Base-by-base conservation (phyloP, 805 yeast species). In the Yamadazyma philogaea region DNA sequence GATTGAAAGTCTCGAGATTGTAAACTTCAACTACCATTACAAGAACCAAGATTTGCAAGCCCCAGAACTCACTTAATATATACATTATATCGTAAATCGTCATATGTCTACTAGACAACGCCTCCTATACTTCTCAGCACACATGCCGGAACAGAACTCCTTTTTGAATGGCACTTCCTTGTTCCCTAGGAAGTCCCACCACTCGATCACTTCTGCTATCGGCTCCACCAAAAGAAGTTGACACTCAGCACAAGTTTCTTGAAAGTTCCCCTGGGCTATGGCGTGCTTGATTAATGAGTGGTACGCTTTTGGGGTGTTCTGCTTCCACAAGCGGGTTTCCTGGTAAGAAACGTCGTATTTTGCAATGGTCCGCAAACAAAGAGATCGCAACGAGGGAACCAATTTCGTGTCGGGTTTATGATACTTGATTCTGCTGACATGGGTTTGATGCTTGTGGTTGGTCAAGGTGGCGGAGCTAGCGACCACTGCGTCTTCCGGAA, bases 181-280 rank as follows among this genome's bases (percentile, higher is more conserved):
- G 43, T 79, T 74, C 30, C 66, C 72, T 38, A 74, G 65, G 36
- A 79, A 66, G 50, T 81, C 81, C 86, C 87, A 81, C 85, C 85
- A 81, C 54, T 81, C 86, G 46, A 74, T 54, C 1, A 74, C 68
- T 50, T 80, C 82, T 0, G 84, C 85, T 11, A 71, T 67, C 2
- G 82, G 77, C 42, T 79, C 81, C 6, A 79, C 72, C 3, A 74
- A 64, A n/a, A 71, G 62, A 3, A 57, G 44, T 6, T 65, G 58
- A 56, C 87, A 81, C 32, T 65, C 63, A 3, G 78, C 74, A 54
- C 87, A 81, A 0, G 68, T 61, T 45, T 79, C 82, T 12, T 72
- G 70, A 50, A 70, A 68, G 41, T 61, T 60, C 0, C 74, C 84
- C 48, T 72, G 73, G 21, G 73, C 68, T n/a, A 81, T 61, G 0